These are phyloP conservation scores for Tubosaeta brunneosetosa DNA, from an alignment of 768 basidiomycete genomes.

Conservation along the genomic window DNA sequence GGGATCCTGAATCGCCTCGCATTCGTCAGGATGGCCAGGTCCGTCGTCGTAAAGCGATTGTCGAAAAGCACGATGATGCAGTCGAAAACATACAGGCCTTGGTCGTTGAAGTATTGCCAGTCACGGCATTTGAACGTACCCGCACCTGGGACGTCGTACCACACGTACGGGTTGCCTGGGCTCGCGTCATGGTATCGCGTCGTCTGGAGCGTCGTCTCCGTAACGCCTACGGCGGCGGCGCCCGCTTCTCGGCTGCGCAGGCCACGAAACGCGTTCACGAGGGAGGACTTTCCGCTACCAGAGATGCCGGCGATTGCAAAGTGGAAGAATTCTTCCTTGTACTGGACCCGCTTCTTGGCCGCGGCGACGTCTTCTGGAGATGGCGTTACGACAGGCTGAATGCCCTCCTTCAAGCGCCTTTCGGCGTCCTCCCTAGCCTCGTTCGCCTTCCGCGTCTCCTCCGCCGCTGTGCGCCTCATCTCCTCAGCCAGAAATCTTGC, in stretches of 20 bases:
- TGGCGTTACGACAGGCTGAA: conserved; percentile 20
- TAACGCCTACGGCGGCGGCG: conserved; percentile 17
- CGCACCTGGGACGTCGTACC: conserved; percentile 23
- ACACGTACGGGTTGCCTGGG: conserved; percentile 13
- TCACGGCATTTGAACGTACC: conserved; percentile 16
- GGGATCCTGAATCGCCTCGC: conserved; percentile 15
- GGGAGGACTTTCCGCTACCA: conserved; percentile 36
- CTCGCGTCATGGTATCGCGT: conserved; percentile 15
- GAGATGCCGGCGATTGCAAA: conserved; percentile 33
- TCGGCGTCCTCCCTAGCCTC: conserved; percentile 18
- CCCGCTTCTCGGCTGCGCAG: conserved; percentile 16
- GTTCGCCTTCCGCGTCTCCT: conserved; percentile 13
- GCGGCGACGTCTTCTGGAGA: conserved; percentile 8
- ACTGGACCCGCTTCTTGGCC: conserved; percentile 19
- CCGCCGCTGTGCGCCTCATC: conserved; percentile 7
- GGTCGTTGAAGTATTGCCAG: conserved; percentile 22
- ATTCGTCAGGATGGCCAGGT: conserved; percentile 16
- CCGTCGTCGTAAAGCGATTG: conserved; percentile 21
- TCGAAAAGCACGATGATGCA: conserved; percentile 21
- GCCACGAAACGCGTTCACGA: conserved; percentile 35
- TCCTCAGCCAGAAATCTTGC: conserved; percentile 16
- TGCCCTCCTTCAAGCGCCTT: conserved; percentile 17
- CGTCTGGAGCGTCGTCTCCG: conserved; percentile 16
- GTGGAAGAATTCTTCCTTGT: conserved; percentile 28
- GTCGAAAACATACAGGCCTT: conserved; percentile 24